Evolutionary conservation across 768 basidiomycete species (phyloP).

Genomic region (Lentinula detonsa): DNA sequence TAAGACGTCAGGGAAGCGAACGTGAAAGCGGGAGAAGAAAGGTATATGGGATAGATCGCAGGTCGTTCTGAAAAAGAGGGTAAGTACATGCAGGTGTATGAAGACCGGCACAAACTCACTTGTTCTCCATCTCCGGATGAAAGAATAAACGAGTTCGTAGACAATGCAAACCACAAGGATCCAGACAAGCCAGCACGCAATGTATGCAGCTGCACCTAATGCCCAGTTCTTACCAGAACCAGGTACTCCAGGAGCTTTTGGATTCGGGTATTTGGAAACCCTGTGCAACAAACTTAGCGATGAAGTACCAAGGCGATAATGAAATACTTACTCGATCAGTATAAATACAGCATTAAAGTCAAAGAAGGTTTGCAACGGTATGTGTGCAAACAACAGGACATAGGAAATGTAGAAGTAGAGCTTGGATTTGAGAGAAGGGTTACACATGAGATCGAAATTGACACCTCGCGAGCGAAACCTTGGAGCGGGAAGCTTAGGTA

Average conservation of each 20-base stretch:
- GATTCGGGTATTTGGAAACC: slow-evolving; percentile 70
- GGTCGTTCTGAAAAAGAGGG: slow-evolving; percentile 60
- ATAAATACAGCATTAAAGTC: slow-evolving; percentile 88
- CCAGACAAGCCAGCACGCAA: slow-evolving; percentile 76
- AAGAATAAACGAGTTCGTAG: slow-evolving; percentile 75
- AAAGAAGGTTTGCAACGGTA: slow-evolving; percentile 76
- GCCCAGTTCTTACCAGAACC: slow-evolving; percentile 77
- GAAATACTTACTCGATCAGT: slow-evolving; percentile 65
- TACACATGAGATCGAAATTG: slow-evolving; percentile 62
- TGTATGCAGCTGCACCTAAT: slow-evolving; percentile 76
- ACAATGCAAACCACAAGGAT: slow-evolving; percentile 65
- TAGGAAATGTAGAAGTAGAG: slow-evolving; percentile 68
- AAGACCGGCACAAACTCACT: slow-evolving; percentile 45
- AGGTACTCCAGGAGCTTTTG: slow-evolving; percentile 60
- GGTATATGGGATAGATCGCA: slow-evolving; percentile 74
- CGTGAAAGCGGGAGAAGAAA: slow-evolving; percentile 74
- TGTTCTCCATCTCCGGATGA: slow-evolving; percentile 69
- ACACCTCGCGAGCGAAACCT: slow-evolving; percentile 62
- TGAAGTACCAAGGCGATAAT: slow-evolving; percentile 2
- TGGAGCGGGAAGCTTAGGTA: slow-evolving; percentile 41
- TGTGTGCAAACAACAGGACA: slow-evolving; percentile 63
- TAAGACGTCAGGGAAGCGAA: slow-evolving; percentile 75
- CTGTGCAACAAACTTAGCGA: slow-evolving; percentile 27
- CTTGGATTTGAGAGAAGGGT: slow-evolving; percentile 47
- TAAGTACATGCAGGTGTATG: slow-evolving; percentile 16